These are phyloP conservation scores for Tremella mesenterica DNA, from an alignment of 768 basidiomycete species.

Conservation along the genomic window DNA sequence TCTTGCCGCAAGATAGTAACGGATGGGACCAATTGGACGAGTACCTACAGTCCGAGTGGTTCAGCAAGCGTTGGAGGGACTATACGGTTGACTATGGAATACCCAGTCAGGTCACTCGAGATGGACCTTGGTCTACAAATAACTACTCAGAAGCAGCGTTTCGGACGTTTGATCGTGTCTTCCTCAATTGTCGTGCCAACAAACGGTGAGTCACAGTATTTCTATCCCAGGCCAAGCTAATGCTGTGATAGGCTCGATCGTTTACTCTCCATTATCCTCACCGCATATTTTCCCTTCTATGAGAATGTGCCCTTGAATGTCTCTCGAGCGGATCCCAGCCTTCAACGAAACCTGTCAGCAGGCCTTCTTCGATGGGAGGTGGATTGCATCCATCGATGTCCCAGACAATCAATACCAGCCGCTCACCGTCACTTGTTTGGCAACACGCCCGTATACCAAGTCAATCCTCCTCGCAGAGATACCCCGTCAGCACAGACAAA, in stretches of 20 bases:
- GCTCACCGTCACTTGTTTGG: not conserved
- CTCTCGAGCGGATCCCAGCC: not conserved
- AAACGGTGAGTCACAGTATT: not conserved
- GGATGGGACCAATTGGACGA: not conserved
- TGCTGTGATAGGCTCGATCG: slow-evolving; percentile 6
- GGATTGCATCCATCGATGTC: slow-evolving; percentile 2
- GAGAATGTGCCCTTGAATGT: not conserved
- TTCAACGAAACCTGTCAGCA: not conserved
- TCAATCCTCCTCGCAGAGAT: not conserved
- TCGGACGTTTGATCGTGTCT: slow-evolving; percentile 7
- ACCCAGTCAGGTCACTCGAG: slow-evolving; percentile 3
- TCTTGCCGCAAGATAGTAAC: not conserved
- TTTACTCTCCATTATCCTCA: slow-evolving; percentile 2
- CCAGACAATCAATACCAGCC: not conserved
- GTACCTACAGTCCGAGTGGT: slow-evolving; percentile 6
- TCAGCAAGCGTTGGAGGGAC: not conserved
- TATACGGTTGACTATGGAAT: slow-evolving; percentile 6
- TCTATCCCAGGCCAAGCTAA: not conserved
- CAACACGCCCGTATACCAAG: not conserved
- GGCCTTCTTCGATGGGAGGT: slow-evolving; percentile 6
- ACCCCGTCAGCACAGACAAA: not conserved
- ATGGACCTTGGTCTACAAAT: slow-evolving; percentile 14
- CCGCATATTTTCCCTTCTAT: slow-evolving; percentile 10
- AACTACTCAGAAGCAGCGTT: slow-evolving; percentile 7
- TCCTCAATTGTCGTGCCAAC: slow-evolving; percentile 8